Evolutionary conservation across 2,329 filamentous ascomycete genomes (phyloP).

Genomic region (Aspergillus ochraceoroseus): DNA sequence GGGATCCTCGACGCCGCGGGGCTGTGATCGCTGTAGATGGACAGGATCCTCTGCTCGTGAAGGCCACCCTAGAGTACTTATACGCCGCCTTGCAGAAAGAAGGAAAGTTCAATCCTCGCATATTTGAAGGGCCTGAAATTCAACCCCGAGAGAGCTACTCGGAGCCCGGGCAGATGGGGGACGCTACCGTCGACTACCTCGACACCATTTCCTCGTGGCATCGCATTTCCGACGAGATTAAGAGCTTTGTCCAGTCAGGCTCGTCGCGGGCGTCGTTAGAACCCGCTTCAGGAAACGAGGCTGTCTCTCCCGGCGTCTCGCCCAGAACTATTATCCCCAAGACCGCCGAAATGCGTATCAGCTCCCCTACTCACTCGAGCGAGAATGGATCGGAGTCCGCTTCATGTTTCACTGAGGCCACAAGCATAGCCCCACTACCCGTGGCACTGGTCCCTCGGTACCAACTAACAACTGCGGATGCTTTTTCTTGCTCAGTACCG

Average conservation of each 20-base stretch:
- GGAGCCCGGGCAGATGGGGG: conserved; percentile 37
- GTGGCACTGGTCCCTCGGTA: conserved; percentile 75
- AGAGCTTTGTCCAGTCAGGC: conserved; percentile 50
- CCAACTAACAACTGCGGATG: conserved; percentile 72
- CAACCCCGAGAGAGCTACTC: conserved; percentile 20
- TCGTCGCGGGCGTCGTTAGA: conserved; percentile 15
- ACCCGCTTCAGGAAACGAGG: conserved; percentile 20
- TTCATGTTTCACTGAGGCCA: conserved; percentile 17
- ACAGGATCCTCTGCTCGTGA: conserved; percentile 58
- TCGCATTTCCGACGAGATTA: conserved; percentile 65
- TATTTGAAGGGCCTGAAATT: conserved; percentile 47
- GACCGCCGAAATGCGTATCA: conserved; percentile 28
- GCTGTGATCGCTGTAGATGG: conserved; percentile 81
- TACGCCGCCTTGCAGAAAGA: conserved; percentile 50
- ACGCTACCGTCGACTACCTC: conserved; percentile 57
- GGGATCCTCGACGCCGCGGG: conserved; percentile 53
- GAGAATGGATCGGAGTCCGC: conserved; percentile 26
- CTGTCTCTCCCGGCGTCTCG: conserved; percentile 24
- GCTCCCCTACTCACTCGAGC: conserved; percentile 30
- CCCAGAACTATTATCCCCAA: conserved; percentile 34
- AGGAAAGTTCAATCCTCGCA: conserved; percentile 48
- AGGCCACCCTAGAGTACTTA: conserved; percentile 62
- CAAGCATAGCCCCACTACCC: conserved; percentile 46
- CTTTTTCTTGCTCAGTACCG: conserved; percentile 66
- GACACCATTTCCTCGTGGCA: conserved; percentile 70